Percentiles rank a stretch among this genome's conserved stretches.
These are phyloP conservation scores for Xerocomellus chrysenteron DNA, from an alignment of 768 basidiomycete species.

Conservation along the genomic window DNA sequence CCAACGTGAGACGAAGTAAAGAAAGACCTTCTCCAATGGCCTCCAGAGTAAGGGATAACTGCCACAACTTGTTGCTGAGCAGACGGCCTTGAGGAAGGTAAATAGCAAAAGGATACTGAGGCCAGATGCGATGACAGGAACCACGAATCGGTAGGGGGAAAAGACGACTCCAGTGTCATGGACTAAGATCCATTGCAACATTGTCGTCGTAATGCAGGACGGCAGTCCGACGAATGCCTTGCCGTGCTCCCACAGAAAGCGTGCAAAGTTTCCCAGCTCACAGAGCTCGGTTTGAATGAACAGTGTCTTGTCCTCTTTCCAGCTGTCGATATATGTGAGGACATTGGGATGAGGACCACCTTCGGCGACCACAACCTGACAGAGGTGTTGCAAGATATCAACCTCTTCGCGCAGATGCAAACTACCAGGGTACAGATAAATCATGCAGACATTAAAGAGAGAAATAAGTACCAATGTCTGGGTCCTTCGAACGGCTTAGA, in stretches of 20 bases:
- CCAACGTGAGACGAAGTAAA: no score
- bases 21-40: no score
- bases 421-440: constrained; percentile 38
- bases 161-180: constrained; percentile 23
- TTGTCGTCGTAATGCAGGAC: constrained; percentile 17
- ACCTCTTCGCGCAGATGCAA: constrained; percentile 92
- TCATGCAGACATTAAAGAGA: constrained; percentile 13
- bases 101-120: no score
- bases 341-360: constrained; percentile 68
- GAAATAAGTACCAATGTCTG: constrained; percentile 68
- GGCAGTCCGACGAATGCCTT: constrained; percentile 48
- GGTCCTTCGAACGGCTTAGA: constrained; percentile 90
- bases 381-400: constrained; percentile 81
- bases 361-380: constrained; percentile 31
- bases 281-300: constrained; percentile 96
- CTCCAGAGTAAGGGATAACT: no score
- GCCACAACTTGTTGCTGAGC: no score
- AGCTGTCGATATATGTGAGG: constrained; percentile 86
- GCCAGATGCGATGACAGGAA: background rate
- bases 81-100: no score
- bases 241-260: constrained; percentile 91
- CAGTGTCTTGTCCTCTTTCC: constrained; percentile 88
- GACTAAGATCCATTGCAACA: constrained; percentile 41
- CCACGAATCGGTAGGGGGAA: background rate
- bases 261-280: constrained; percentile 86